Base-by-base conservation (phyloP, 2,329 filamentous ascomycete species). In the Fragosphaeria purpurea region DNA sequence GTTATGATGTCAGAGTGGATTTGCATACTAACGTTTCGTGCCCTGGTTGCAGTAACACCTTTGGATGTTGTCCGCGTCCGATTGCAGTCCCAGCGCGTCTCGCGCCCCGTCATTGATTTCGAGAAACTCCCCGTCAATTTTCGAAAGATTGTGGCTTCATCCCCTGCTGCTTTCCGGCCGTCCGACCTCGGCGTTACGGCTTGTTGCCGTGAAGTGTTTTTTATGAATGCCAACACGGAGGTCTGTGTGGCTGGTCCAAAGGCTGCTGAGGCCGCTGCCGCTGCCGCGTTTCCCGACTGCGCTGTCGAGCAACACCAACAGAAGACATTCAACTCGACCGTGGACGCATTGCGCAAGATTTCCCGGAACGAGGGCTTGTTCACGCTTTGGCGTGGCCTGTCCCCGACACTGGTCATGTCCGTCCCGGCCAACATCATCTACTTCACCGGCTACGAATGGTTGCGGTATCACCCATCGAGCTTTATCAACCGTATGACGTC, bases 401-500 rank as follows among this genome's bases (percentile, higher is more conserved):
- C 87, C n/a, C 91, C 93, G 0, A 98, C 93, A 0, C 71, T 98
- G 30, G 77, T 89, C 56, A 98, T 98, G 93, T 83, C 89, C 0
- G 79, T 98, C 6, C 93, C 93, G 0, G 88, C 83, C 32, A 98
- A 98, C 64, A 93, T 98, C 58, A 97, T 98, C 57, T 98, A 98
- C 69, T 96, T 97, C 62, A 94, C 93, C 10, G 93, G 93, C 40
- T 98, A 98, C 67, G 93, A 98, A 63, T 96, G 89, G 85, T 66
- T 98, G 52, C 83, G 93, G 38, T 86, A 77, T 56, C 85, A 87
- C 60, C 71, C 73, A 1, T 70, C 70, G 41, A 95, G 87, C 58
- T 90, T 89, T 0, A 77, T 97, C 55, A 76, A 75, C 38, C 73
- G 72, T 41, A 58, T 75, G 22, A 64, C 83, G 8, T 76, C 77